Evolutionary conservation across 2,329 filamentous ascomycete species (phyloP), one percentile per base, ranked within the genome.

Genomic region (Chalaropsis thielavioides): DNA sequence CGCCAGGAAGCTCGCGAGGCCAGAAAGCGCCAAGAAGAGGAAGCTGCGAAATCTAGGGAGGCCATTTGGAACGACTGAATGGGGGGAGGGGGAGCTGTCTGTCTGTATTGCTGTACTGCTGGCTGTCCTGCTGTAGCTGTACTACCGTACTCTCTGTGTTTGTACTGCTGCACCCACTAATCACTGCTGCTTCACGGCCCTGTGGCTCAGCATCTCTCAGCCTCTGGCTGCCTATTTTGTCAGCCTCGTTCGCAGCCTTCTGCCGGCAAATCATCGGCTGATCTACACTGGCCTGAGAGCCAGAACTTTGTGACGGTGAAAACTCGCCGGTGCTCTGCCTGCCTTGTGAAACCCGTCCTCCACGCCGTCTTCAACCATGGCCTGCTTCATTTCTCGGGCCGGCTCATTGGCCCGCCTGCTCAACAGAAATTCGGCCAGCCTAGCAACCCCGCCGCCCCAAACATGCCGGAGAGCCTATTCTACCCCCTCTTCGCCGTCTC

Each of bases 41-140:
- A 87, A 71, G 83, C 84, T 41, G 88, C 92, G 72, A 83, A 80
- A 74, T 86, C 87, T n/a, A 95, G 88, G 79, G 82, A 82, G 67
- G 86, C 89, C n/a, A 80, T 96, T 31, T 97, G 94, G 94, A 86
- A 94, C 67, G 89, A 87, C 71, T 87, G 72, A 76, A 61, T 87
- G 72, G 75, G 58, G 4, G 2, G 31, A 6, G 31, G 31, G n/a
- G n/a, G n/a, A n/a, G n/a, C n/a, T n/a, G n/a, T 6, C 6, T 31
- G 31, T 31, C 31, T 31, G 6, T 2, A 27, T 3, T 46, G 8
- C 59, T 61, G 5, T 40, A 43, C 40, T 15, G n/a, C 15, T 31
- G n/a, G 6, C n/a, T 38, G 31, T 11, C 15, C 35, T 40, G n/a
- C n/a, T n/a, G n/a, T n/a, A n/a, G n/a, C n/a, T n/a, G n/a, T n/a